phyloP scores from a whole-genome alignment of 192 early-diverging fungal species.

The Entomortierella parvispora region DNA sequence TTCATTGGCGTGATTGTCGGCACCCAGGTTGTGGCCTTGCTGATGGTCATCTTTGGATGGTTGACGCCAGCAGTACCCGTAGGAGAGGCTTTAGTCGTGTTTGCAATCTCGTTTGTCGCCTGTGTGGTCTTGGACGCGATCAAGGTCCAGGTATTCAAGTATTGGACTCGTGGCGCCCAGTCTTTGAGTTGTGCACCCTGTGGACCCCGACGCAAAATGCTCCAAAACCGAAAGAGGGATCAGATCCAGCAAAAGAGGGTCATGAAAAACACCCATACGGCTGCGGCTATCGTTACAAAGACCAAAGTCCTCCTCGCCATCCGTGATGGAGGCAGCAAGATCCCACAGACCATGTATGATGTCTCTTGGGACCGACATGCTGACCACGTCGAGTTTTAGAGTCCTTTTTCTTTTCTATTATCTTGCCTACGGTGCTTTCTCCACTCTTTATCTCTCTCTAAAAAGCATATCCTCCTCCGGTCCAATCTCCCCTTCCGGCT shows the following conservation, averaged over 20 bases:
- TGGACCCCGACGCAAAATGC: slow-evolving; percentile 30
- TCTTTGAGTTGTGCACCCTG: slow-evolving; percentile 38
- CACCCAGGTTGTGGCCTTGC: slow-evolving; percentile 76
- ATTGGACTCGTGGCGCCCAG: slow-evolving; percentile 19
- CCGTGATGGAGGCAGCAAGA: slow-evolving; percentile 17
- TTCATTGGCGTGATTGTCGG: slow-evolving; percentile 71
- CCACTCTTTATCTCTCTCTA: too few relatives aligned
- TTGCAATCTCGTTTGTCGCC: slow-evolving; percentile 63
- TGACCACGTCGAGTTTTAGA: background rate
- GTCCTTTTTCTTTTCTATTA: background rate
- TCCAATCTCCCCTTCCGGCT: too few relatives aligned
- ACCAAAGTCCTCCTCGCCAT: slow-evolving; percentile 35
- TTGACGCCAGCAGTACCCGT: slow-evolving; percentile 53
- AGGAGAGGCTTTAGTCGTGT: slow-evolving; percentile 58
- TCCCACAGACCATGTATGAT: slow-evolving; percentile 22
- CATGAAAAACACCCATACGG: slow-evolving; percentile 26
- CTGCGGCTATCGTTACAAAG: slow-evolving; percentile 17
- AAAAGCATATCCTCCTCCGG: too few relatives aligned
- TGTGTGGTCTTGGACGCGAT: slow-evolving; percentile 72
- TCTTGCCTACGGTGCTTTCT: background rate
- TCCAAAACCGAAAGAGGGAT: slow-evolving; percentile 11
- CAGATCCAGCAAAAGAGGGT: slow-evolving; percentile 18
- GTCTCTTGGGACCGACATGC: slow-evolving; percentile 37
- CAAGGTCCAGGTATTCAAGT: slow-evolving; percentile 63
- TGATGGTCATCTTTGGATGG: slow-evolving; percentile 64